phyloP scores from a whole-genome alignment of 495 filamentous ascomycete genomes.

The Platismatia glauca region DNA sequence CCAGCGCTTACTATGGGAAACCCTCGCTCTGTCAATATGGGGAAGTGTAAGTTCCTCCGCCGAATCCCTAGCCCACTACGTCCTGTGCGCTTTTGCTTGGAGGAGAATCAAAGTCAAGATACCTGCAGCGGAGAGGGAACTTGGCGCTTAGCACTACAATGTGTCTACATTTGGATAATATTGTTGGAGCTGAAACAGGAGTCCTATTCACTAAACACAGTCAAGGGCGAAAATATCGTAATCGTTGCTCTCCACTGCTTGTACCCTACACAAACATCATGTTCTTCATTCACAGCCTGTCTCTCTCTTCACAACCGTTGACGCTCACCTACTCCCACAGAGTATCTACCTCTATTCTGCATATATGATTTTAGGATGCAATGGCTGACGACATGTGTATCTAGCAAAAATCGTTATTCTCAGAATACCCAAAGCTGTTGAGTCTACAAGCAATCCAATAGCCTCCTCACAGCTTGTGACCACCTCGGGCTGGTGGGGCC shows the following conservation, averaged over 20 bases:
- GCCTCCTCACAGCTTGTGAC: not conserved
- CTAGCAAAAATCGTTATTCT: not conserved
- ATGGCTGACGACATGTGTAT: not conserved
- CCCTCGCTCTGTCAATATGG: not conserved
- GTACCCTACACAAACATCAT: not conserved
- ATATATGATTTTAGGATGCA: not conserved
- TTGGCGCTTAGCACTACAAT: not conserved
- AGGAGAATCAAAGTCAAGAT: not conserved
- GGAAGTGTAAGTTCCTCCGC: not conserved
- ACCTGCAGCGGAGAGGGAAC: not conserved
- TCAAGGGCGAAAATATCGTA: not conserved
- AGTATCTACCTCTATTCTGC: not conserved
- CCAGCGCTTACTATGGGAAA: not conserved
- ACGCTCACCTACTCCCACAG: not conserved
- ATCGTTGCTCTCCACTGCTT: not conserved
- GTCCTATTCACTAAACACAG: not conserved
- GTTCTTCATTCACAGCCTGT: not conserved
- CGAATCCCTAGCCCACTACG: not conserved
- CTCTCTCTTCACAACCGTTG: no score
- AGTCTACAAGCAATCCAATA: not conserved
- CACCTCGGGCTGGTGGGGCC: no score
- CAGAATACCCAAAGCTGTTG: not conserved
- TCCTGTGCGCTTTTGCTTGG: not conserved
- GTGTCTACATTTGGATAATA: not conserved
- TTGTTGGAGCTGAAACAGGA: no score